Base-by-base conservation (phyloP, 2,329 filamentous ascomycete genomes). In the Calonectria honghensis region DNA sequence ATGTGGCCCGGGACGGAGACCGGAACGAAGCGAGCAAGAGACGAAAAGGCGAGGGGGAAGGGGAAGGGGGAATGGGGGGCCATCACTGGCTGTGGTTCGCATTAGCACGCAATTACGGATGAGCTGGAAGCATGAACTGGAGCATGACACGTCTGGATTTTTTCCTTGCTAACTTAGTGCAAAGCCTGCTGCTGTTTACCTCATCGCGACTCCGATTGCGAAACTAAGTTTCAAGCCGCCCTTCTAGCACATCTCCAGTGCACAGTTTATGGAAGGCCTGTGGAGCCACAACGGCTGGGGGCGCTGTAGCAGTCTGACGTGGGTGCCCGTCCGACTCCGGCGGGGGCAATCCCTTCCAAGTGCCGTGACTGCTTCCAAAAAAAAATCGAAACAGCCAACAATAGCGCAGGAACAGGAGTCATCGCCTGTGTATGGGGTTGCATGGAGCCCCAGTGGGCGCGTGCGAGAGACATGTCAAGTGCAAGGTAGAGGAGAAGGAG, bases 221-320 rank as follows among this genome's bases (percentile, higher is more conserved):
- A 72, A 72, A 72, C 68, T 68, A 57, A 50, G 69, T 72, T 74
- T 74, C 73, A 74, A 71, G 68, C 61, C 67, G 63, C 61, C 51
- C 48, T 45, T 52, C 67, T 68, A 54, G 68, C 61, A 31, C 63
- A 9, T 48, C 39, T 74, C 64, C 31, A 65, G 61, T 59, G 54
- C 54, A 37, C 63, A 35, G 64, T 39, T 54, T 59, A 64, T 68
- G 48, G 52, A 39, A 61, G 57, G 35, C 35, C 35, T 48, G 65
- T 73, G 70, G 70, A 63, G 59, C 63, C 54, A 65, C 59, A 45
- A 45, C 57, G 57, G 71, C 65, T 69, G 27, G 65, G 54, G 65
- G 48, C 64, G 71, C 65, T 29, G 71, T 27, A 50, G 71, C 48
- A 59, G 65, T 37, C 48, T 65, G 35, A 41, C 31, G 73, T 57